Base-by-base conservation (phyloP, 2,329 filamentous ascomycete species). In the Zasmidium citrigriseum region DNA sequence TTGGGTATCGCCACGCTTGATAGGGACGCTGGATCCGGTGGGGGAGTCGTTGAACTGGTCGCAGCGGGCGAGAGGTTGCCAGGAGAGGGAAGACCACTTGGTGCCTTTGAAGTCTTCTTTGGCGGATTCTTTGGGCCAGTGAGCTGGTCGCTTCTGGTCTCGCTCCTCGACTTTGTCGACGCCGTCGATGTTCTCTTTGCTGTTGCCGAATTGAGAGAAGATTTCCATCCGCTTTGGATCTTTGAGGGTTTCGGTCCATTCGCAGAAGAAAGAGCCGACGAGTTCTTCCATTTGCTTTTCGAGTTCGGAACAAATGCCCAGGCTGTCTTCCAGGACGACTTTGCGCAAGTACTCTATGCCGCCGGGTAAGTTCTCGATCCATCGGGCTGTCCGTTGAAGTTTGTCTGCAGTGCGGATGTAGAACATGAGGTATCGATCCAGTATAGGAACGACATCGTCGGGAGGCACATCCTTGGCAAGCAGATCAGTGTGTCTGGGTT, bases 381-480 rank as follows among this genome's bases (percentile, higher is more conserved):
- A 96, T 22, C 91, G 84, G 0, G 92, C 92, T 23, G 92, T 96
- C 51, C 92, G 85, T 75, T 96, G 91, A 0, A 96, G 85, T 71
- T 90, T 92, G 77, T 96, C 92, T 46, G 91, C 92, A 0, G 93
- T 96, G 65, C 91, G 89, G 68, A 96, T 95, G 77, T 96, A 96
- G 80, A 96, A 93, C 77, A 93, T 91, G 22, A 96, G 83, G 70
- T 95, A 96, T 46, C 93, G 87, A 73, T 96, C 93, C 2, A 96
- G 80, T 58, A 96, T 89, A 1, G 90, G 86, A 9, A 96, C 82
- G 9, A 96, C 87, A 68, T 96, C 89, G 52, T 90, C 86, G 0
- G 90, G 89, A 0, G 90, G 86, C 0, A 96, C 91, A 67, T 96
- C 91, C 72, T 92, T 93, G 59, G 90, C 91, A 1, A 96, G 83